Percentiles rank a stretch among this genome's conserved stretches.
Evolutionary conservation across 2,329 filamentous ascomycete genomes (phyloP).

Genomic region (Akanthomyces lecanii): DNA sequence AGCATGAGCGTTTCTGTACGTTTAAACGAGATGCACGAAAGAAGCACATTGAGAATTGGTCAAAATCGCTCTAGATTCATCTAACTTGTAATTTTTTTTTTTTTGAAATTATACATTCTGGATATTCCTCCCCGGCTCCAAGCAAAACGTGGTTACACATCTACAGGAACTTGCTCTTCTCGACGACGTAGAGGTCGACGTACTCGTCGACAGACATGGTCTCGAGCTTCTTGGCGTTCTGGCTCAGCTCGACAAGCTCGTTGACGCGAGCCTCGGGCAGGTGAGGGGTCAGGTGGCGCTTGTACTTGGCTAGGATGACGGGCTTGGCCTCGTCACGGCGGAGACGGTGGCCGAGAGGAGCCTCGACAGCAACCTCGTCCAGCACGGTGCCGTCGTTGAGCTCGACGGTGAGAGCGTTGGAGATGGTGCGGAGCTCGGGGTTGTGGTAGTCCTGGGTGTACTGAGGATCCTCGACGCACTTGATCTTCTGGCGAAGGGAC

Average conservation of each 20-base stretch:
- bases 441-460: constrained; percentile 97
- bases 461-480: constrained; percentile 91
- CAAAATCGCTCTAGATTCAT: constrained; percentile 10
- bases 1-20: neutral
- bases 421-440: constrained; percentile 88
- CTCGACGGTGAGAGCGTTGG: constrained; percentile 91
- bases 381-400: constrained; percentile 91
- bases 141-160: neutral
- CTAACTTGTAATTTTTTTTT: neutral
- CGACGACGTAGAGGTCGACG: constrained; percentile 72
- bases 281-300: constrained; percentile 84
- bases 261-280: constrained; percentile 73
- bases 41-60: neutral
- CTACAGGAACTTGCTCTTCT: constrained; percentile 58
- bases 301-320: constrained; percentile 91
- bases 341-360: constrained; percentile 86
- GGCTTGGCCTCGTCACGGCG: constrained; percentile 96
- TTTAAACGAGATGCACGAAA: neutral
- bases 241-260: constrained; percentile 75
- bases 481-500: constrained; percentile 86
- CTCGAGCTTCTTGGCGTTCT: constrained; percentile 72
- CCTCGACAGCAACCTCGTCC: constrained; percentile 87
- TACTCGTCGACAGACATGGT: constrained; percentile 85
- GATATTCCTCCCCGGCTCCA: neutral
- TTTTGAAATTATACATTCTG: constrained; percentile 10